Evolutionary conservation across 1,284 basidiomycete genomes (phyloP), one percentile per base, ranked within the genome.

Genomic region (Mycosarcoma mackinlayi): DNA sequence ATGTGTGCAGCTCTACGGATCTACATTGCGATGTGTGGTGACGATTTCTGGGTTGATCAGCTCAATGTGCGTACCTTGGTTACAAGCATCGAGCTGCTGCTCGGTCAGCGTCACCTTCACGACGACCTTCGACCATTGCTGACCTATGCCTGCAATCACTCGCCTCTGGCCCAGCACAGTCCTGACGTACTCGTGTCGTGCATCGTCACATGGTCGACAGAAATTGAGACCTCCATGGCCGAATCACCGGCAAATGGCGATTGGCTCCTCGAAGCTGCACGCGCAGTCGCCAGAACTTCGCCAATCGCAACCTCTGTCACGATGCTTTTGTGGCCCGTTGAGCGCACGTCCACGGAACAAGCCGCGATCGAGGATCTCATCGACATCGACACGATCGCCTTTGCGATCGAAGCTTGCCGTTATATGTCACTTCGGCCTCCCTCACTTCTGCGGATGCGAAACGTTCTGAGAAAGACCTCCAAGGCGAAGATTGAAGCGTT

Each of bases 41-140:
- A 56, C 30, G 18, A 40, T 8, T 46, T 78, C 51, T 48, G 50
- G 48, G 27, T 27, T 4, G 60, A 68, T 33, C 42, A 56, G 1
- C 50, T 69, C 13, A 70, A 83, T 3, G 75, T 79, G 19, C 56
- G 47, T 39, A 85, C 88, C 2, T 84, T 96, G 41, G 86, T 91
- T 42, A 88, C 89, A 39, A 89, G 91, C 21, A 86, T 89, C 6
- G 85, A 88, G 9, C 86, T 88, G 1, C 84, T 94, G 21, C 84
- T 96, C 40, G 80, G 84, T 0, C 89, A 92, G 72, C 83, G 84
- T 13, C 92, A 94, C 75, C 86, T 96, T 6, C 86, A 87, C 10
- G 85, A 84, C 25, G 85, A 88, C 6, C 89, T 90, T 0, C 88
- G 91, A 65, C 90, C 90, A 1, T 86, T 95, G 42, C 84, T 94